Evolutionary conservation across 306 rosid genomes (phyloP).

Genomic region (Dalbergia cochinchinensis): DNA sequence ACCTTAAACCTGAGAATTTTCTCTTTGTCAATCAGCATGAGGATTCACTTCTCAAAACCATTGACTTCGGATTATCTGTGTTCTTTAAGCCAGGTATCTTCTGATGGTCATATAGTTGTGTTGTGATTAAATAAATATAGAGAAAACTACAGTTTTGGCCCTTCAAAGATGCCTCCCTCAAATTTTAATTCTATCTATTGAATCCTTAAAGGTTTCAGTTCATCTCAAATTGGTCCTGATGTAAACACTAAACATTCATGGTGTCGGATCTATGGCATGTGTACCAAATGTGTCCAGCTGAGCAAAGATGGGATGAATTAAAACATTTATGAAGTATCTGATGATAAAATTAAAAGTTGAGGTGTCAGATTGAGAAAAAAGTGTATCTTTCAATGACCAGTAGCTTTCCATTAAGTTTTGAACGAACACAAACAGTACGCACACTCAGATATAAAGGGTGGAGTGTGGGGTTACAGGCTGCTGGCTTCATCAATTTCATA

Average conservation of each 20-base stretch:
- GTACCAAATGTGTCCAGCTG: background rate
- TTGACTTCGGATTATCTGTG: conserved; percentile 91
- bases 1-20: conserved; percentile 97
- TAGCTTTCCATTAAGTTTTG: background rate
- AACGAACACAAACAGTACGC: background rate
- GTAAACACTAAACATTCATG: background rate
- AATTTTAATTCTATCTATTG: background rate
- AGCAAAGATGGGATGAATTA: conserved; percentile 1
- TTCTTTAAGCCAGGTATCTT: conserved; percentile 96
- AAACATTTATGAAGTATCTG: background rate
- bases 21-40: conserved; percentile 85
- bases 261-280: no score
- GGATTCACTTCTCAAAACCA: conserved; percentile 95
- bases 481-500: conserved; percentile 19
- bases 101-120: conserved; percentile 9
- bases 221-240: background rate
- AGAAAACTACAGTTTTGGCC: background rate
- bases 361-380: background rate
- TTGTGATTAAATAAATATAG: background rate
- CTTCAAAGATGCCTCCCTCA: background rate
- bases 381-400: background rate
- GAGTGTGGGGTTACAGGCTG: background rate
- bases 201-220: conserved; percentile 1
- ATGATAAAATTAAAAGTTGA: conserved; percentile 10
- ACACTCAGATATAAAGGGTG: background rate